Evolutionary conservation across 2,329 filamentous ascomycete genomes (phyloP), one percentile per base, ranked within the genome.

Genomic region (Thielaviopsis euricoi): DNA sequence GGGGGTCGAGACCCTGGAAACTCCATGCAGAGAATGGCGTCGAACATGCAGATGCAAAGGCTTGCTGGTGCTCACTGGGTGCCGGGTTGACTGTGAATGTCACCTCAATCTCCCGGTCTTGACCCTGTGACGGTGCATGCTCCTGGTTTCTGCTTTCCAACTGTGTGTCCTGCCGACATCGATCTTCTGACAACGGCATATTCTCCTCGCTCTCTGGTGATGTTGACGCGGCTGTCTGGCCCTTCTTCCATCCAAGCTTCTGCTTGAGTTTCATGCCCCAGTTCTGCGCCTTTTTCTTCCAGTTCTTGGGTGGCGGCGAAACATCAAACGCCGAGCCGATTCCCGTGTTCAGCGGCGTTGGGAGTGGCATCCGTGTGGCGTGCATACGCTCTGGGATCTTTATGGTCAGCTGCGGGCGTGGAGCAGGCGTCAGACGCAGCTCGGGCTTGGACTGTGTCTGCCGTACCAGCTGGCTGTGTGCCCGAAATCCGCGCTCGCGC

Each of bases 251-350:
- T 6, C 52, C 52, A 7, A 48, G 7, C 26, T 29, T 21, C 37
- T 57, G 54, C 40, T 52, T 51, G n/a, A 60, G n/a, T 26, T 54
- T 57, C 40, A 40, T 26, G 23, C 58, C 58, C 54, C 54, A 57
- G 26, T 29, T 48, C 22, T 52, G 43, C 19, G 58, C 58, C 29
- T 52, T 55, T 26, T 53, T 26, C 21, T 40, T 56, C 54, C 58
- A 60, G 12, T 40, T 53, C 37, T 50, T 49, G 17, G 53, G 54
- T n/a, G 54, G 58, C 22, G 54, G 58, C 12, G 58, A 57, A 5
- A 60, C 54, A 22, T 60, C 55, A 43, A 60, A 60, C 9, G 54
- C 55, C 17, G 58, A 60, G 26, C 54, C 56, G 22, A 49, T 50
- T 6, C 37, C 58, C 9, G 58, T 60, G 23, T 55, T 25, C 0